Evolutionary conservation across 331 rosid genomes (phyloP).

Genomic region (Spiraea crenata): DNA sequence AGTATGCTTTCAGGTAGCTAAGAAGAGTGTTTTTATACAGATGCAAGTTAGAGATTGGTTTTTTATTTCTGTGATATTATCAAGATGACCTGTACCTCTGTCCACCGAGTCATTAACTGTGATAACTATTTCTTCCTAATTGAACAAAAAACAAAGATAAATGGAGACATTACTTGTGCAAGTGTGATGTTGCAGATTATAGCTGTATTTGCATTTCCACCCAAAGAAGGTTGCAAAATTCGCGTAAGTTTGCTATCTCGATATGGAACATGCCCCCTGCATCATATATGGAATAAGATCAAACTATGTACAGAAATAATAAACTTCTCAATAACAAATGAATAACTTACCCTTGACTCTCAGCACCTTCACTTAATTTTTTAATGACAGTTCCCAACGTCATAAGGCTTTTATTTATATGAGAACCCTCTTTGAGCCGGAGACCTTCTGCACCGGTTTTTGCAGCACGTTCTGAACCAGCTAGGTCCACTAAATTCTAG

Average conservation of each 20-base stretch:
- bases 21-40: neutral
- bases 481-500: constrained; percentile 96
- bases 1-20: neutral
- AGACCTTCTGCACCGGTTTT: constrained; percentile 99
- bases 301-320: constrained; percentile 19
- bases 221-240: constrained; percentile 91
- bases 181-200: constrained; percentile 93
- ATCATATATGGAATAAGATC: constrained; percentile 23
- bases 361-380: constrained; percentile 96
- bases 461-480: constrained; percentile 99
- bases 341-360: constrained; percentile 88
- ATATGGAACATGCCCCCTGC: constrained; percentile 96
- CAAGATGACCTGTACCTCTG: neutral
- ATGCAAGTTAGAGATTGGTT: neutral
- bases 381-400: constrained; percentile 95
- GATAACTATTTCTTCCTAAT: too few species aligned
- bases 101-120: neutral
- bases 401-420: constrained; percentile 93
- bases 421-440: constrained; percentile 95
- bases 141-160: neutral
- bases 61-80: neutral
- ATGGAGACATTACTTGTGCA: constrained; percentile 59
- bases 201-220: constrained; percentile 96
- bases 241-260: constrained; percentile 98
- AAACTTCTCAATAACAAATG: constrained; percentile 12